Evolutionary conservation across 1,284 basidiomycete genomes (phyloP).

Genomic region (Neonothopanus nambi): DNA sequence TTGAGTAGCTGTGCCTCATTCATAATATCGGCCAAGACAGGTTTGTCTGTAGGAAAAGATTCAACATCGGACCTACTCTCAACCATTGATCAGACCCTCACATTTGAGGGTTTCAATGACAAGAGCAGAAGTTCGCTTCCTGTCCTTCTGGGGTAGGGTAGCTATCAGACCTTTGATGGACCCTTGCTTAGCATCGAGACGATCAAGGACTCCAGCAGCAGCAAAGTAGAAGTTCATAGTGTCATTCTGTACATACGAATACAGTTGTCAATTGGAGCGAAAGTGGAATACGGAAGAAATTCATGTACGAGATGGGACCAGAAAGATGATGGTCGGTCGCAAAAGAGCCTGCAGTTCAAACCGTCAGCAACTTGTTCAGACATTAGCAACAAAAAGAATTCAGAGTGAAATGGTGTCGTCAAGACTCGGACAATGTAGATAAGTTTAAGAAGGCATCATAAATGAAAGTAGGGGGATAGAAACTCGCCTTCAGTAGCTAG

Average conservation of each 20-base stretch:
- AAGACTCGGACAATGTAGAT: conserved; percentile 87
- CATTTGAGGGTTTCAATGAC: conserved; percentile 94
- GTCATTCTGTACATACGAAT: conserved; percentile 31
- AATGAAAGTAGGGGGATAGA: conserved; percentile 12
- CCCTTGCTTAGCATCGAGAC: conserved; percentile 82
- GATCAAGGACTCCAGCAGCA: conserved; percentile 79
- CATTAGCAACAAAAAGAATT: conserved; percentile 24
- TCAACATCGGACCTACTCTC: neutral
- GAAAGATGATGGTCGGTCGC: conserved; percentile 1
- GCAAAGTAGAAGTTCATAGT: conserved; percentile 94
- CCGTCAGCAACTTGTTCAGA: conserved; percentile 17
- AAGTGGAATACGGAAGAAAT: neutral
- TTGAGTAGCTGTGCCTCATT: conserved; percentile 62
- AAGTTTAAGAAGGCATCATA: conserved; percentile 61
- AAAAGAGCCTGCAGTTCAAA: conserved; percentile 8
- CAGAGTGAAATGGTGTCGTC: conserved; percentile 45
- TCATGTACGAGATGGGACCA: neutral
- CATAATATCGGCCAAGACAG: conserved; percentile 67
- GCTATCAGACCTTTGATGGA: conserved; percentile 82
- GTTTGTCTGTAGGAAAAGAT: conserved; percentile 54
- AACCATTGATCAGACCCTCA: conserved; percentile 40
- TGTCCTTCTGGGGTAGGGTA: conserved; percentile 70
- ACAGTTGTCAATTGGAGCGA: neutral
- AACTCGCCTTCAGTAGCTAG: conserved; percentile 6
- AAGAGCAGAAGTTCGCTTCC: conserved; percentile 76